Evolutionary conservation across 1,139 yeast species (phyloP), one percentile per base, ranked within the genome.

Genomic region (Magnusiomyces clavatus): DNA sequence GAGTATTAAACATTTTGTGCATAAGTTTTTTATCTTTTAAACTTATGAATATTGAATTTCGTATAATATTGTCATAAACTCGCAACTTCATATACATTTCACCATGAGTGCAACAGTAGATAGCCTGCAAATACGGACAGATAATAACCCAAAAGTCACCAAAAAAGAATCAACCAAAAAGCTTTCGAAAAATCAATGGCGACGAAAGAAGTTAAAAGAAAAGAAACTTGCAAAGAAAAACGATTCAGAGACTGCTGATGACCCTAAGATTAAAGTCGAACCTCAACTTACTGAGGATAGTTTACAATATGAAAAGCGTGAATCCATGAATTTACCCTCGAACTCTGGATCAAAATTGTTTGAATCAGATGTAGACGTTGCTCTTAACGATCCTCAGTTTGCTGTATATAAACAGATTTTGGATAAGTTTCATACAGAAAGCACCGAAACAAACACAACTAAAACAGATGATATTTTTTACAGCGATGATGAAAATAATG

Each of bases 141-240:
- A 24, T 4, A 24, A 24, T 24, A 24, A 24, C 8, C 6, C 31
- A 8, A 24, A 24, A 24, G 31, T 24, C 31, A 24, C 6, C 31
- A 24, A 24, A 24, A 16, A 24, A n/a, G 14, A 14, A 17, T 35
- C 46, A 31, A n/a, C 31, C 38, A 63, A 61, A 58, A 53, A 37
- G 42, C 37, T 44, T 11, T 51, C 64, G 39, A 70, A 69, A 57
- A 70, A 69, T 53, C 89, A 83, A 68, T 67, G 81, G 48, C 73
- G 90, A 53, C 71, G 89, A 51, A 86, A 81, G 61, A 73, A 73
- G 61, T 78, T 76, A 11, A 82, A 82, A 66, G 74, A 67, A 55
- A 70, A 77, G 60, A 81, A 77, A 51, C 59, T 46, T 19, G 56
- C 50, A 45, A 36, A 50, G 43, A 31, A 43, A 12, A 35, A 50